A percentile compares a stretch with the other conserved stretches of the same genome.
These are phyloP conservation scores for Myriosclerotinia scirpicola DNA, from an alignment of 2,329 filamentous ascomycete genomes.

Conservation along the genomic window DNA sequence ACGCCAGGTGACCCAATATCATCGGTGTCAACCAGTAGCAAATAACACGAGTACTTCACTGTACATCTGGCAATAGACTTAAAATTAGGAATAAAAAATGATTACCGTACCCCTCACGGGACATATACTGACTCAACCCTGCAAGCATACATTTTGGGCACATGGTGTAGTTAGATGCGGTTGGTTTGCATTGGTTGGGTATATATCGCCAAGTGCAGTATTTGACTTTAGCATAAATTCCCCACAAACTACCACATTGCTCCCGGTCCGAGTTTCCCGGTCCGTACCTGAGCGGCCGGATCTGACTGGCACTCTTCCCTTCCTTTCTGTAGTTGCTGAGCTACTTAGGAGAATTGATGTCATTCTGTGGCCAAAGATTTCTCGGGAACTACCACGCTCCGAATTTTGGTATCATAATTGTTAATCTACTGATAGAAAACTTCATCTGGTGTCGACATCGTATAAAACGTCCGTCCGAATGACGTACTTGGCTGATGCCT, in stretches of 20 bases:
- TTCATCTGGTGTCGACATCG: slow-evolving; percentile 48
- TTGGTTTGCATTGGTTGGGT: slow-evolving; percentile 6
- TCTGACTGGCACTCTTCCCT: background rate
- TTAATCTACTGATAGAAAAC: background rate
- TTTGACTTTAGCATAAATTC: slow-evolving; percentile 24
- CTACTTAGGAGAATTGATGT: background rate
- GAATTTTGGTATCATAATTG: slow-evolving; percentile 5
- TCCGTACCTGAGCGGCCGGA: background rate
- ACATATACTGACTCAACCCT: background rate
- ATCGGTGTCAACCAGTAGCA: background rate
- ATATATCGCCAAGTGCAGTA: background rate
- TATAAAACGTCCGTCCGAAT: slow-evolving; percentile 72
- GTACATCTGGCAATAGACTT: background rate
- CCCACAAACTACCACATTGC: slow-evolving; percentile 8
- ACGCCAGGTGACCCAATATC: slow-evolving; percentile 1
- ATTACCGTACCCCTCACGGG: background rate
- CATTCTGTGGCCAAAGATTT: background rate
- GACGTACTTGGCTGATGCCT: slow-evolving; percentile 60
- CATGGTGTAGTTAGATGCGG: background rate
- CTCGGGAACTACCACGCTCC: background rate
- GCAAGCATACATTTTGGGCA: background rate
- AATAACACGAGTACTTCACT: background rate
- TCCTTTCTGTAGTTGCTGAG: background rate
- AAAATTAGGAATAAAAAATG: background rate
- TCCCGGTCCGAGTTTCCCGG: slow-evolving; percentile 16